Evolutionary conservation across 1,139 yeast genomes (phyloP).

Genomic region (Tardiomyces digboiensis): DNA sequence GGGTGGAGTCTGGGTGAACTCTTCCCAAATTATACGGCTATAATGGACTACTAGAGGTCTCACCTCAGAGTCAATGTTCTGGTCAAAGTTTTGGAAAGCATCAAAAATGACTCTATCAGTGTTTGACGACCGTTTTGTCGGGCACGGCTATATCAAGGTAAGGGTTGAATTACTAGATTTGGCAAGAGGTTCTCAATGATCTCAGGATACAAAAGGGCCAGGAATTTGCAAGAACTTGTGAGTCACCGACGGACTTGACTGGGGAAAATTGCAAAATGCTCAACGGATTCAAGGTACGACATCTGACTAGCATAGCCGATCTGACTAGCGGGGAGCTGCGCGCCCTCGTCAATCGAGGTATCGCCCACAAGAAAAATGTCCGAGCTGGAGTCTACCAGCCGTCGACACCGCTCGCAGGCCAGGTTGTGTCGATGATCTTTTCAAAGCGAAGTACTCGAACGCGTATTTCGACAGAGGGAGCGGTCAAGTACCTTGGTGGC

Average conservation of each 20-base stretch:
- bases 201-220: not conserved
- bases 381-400: slow-evolving; percentile 18
- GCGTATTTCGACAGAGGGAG: slow-evolving; percentile 90
- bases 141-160: not conserved
- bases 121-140: not conserved
- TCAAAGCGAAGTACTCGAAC: slow-evolving; percentile 93
- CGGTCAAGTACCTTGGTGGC: slow-evolving; percentile 88
- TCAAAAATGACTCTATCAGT: too few relatives aligned
- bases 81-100: too few relatives aligned
- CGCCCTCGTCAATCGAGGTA: slow-evolving; percentile 42
- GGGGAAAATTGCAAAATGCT: not conserved
- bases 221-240: too few relatives aligned
- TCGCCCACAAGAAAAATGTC: slow-evolving; percentile 21
- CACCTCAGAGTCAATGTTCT: too few relatives aligned
- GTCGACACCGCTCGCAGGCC: slow-evolving; percentile 46
- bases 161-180: not conserved
- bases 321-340: slow-evolving; percentile 59
- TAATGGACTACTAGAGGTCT: too few relatives aligned
- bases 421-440: slow-evolving; percentile 73
- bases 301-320: slow-evolving; percentile 71
- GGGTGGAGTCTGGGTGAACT: too few relatives aligned
- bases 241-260: too few relatives aligned
- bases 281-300: slow-evolving; percentile 22
- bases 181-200: too few relatives aligned
- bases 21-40: too few relatives aligned